Evolutionary conservation across 371 early-diverging fungal species (phyloP).

Genomic region (Rhizomucor miehei): DNA sequence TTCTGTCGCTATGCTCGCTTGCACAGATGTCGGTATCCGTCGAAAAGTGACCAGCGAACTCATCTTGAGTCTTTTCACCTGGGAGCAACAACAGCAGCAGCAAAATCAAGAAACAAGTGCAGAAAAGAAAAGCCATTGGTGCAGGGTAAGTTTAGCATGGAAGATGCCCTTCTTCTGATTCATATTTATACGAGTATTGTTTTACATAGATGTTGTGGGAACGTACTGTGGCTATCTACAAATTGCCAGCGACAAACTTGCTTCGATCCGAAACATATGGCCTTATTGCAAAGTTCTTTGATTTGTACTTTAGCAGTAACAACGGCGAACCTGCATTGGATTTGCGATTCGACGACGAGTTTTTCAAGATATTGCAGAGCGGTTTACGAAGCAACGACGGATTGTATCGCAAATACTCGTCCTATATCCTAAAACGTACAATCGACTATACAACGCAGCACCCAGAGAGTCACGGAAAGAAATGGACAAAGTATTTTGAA

Average conservation of each 20-base stretch:
- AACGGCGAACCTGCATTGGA: conserved; percentile 18
- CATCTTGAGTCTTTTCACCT: conserved; percentile 36
- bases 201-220: conserved; percentile 41
- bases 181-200: background rate
- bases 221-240: conserved; percentile 40
- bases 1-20: conserved; percentile 39
- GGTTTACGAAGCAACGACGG: conserved; percentile 43
- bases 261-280: conserved; percentile 44
- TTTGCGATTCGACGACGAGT: conserved; percentile 35
- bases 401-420: conserved; percentile 39
- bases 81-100: conserved; percentile 19
- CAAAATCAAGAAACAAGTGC: conserved; percentile 3
- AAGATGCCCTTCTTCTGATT: background rate
- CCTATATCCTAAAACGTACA: conserved; percentile 42
- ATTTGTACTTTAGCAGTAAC: conserved; percentile 36
- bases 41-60: conserved; percentile 34
- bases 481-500: conserved; percentile 40
- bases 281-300: conserved; percentile 42
- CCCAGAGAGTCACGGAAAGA: background rate
- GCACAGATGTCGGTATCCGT: conserved; percentile 34
- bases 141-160: conserved; percentile 19
- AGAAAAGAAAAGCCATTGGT: conserved; percentile 27
- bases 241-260: conserved; percentile 45
- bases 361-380: conserved; percentile 45
- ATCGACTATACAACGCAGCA: conserved; percentile 38